These are phyloP conservation scores for Zygotorulaspora sp. DNA, from an alignment of 805 yeast species.

Conservation along the genomic window DNA sequence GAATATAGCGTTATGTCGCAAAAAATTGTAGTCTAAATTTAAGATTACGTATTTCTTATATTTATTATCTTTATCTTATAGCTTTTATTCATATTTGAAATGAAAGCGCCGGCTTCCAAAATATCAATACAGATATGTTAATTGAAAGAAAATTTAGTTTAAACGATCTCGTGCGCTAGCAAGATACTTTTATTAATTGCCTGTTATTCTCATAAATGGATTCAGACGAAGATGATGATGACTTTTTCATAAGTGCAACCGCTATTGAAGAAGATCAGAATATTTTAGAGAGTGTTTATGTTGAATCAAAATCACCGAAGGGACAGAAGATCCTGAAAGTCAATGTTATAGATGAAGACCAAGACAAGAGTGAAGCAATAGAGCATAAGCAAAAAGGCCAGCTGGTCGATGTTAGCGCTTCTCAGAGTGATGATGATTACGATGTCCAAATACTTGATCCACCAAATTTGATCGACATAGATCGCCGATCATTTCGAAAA, in stretches of 20 bases:
- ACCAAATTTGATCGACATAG: not conserved
- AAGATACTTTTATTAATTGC: not conserved
- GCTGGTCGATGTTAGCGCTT: not conserved
- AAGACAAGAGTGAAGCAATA: not conserved
- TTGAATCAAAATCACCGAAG: slow-evolving; percentile 6
- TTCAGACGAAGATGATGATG: slow-evolving; percentile 11
- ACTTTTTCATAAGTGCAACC: slow-evolving; percentile 11
- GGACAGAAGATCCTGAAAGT: not conserved
- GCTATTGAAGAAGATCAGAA: slow-evolving; percentile 6
- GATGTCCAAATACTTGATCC: slow-evolving; percentile 4
- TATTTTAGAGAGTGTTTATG: slow-evolving; percentile 7
- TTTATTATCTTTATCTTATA: too few relatives aligned
- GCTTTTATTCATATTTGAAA: too few relatives aligned
- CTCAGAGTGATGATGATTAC: too few relatives aligned
- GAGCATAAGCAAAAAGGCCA: not conserved
- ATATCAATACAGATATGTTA: too few relatives aligned
- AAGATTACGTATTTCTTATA: too few relatives aligned
- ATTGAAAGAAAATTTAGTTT: too few relatives aligned
- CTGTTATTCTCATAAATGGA: not conserved
- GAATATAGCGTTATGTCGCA: slow-evolving; percentile 41
- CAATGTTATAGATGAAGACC: not conserved
- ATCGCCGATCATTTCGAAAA: not conserved
- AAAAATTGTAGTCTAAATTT: slow-evolving; percentile 38
- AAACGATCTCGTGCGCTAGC: too few relatives aligned
- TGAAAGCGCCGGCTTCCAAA: too few relatives aligned